Evolutionary conservation across 305 asterid species (phyloP).

Genomic region (Plantago rigida): DNA sequence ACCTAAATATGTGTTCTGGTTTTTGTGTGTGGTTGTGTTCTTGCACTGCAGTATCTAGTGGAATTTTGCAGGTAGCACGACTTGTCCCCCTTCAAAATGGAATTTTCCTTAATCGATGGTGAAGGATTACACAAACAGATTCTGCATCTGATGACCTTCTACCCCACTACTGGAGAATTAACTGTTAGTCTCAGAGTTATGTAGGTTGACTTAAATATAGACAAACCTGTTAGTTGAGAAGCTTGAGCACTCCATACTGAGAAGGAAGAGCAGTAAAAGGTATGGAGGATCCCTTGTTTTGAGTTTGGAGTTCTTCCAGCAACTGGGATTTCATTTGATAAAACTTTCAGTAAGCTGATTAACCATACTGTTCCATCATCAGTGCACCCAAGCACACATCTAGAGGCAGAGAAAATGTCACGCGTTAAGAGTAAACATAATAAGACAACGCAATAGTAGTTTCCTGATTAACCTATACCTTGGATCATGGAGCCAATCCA

Average conservation of each 20-base stretch:
- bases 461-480: slow-evolving; percentile 40
- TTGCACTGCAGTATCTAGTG: no score
- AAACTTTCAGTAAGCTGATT: slow-evolving; percentile 49
- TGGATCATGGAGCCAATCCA: slow-evolving; percentile 79
- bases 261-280: slow-evolving; percentile 48
- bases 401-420: slow-evolving; percentile 29
- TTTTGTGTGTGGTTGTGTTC: no score
- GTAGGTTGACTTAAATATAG: slow-evolving; percentile 6
- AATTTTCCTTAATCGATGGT: no score
- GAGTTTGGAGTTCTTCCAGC: slow-evolving; percentile 45
- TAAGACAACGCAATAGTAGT: slow-evolving; percentile 9
- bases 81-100: no score
- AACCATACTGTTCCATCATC: slow-evolving; percentile 78
- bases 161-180: no score
- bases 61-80: no score
- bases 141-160: no score
- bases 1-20: no score
- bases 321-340: slow-evolving; percentile 49
- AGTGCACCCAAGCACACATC: slow-evolving; percentile 55
- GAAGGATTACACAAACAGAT: no score
- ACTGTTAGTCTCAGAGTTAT: not conserved
- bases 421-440: slow-evolving; percentile 20
- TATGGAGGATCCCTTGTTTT: slow-evolving; percentile 47
- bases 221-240: slow-evolving; percentile 62
- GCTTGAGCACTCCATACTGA: slow-evolving; percentile 72